phyloP scores from a whole-genome alignment of 2,329 filamentous ascomycete genomes.

The Hymenoscyphus fraxineus region DNA sequence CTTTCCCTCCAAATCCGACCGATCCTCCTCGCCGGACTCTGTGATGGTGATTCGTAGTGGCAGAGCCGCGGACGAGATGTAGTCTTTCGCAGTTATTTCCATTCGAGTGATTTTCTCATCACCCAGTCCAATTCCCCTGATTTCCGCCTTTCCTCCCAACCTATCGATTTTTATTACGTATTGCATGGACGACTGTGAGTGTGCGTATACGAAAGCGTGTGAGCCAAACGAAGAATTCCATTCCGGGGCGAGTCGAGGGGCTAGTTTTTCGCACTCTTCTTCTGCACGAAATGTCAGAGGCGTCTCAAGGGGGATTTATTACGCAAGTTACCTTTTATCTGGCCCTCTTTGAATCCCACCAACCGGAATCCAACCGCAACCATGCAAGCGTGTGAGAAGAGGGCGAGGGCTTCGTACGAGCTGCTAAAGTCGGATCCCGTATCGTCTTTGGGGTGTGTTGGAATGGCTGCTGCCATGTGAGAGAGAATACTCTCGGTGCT shows the following conservation, averaged over 20 bases:
- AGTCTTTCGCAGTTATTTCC: constrained; percentile 72
- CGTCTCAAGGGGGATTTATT: constrained; percentile 2
- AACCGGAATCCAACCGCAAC: constrained; percentile 74
- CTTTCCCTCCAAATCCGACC: constrained; percentile 45
- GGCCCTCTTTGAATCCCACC: constrained; percentile 78
- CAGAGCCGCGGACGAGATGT: constrained; percentile 57
- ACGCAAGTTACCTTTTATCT: constrained; percentile 57
- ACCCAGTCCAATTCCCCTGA: constrained; percentile 73
- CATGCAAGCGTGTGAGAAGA: constrained; percentile 83
- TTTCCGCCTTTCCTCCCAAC: constrained; percentile 77
- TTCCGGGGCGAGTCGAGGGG: constrained; percentile 63
- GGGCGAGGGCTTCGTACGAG: constrained; percentile 76
- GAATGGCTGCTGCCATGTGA: constrained; percentile 57
- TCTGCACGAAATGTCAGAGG: constrained; percentile 39
- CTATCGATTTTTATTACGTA: constrained; percentile 80
- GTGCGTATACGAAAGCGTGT: constrained; percentile 81
- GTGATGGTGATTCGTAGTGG: constrained; percentile 53
- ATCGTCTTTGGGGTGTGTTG: constrained; percentile 50
- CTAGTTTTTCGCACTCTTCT: constrained; percentile 52
- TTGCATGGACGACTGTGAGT: constrained; percentile 78
- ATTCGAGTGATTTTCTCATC: constrained; percentile 78
- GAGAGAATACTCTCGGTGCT: constrained; percentile 46
- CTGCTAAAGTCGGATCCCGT: constrained; percentile 61
- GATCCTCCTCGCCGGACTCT: constrained; percentile 48
- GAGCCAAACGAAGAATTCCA: constrained; percentile 76